Evolutionary conservation across 2,329 filamentous ascomycete species (phyloP).

Genomic region (Ophiostoma australiae): DNA sequence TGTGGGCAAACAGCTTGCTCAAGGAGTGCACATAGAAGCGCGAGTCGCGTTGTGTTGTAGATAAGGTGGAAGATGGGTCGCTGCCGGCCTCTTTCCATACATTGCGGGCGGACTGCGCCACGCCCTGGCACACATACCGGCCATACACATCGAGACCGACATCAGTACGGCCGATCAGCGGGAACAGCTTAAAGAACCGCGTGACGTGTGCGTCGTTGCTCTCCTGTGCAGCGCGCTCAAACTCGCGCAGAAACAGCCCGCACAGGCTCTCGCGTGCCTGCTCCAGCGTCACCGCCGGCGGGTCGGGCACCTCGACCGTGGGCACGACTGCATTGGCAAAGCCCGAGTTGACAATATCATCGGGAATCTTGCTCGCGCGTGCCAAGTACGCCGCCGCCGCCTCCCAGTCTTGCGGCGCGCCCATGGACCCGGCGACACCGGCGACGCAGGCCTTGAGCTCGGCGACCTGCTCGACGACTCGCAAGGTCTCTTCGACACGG

Average conservation of each 20-base stretch:
- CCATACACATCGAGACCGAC: constrained; percentile 93
- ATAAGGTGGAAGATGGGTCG: neutral
- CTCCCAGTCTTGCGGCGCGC: constrained; percentile 97
- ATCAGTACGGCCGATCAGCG: constrained; percentile 81
- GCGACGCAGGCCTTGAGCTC: constrained; percentile 96
- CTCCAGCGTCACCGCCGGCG: constrained; percentile 80
- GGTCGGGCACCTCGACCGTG: constrained; percentile 89
- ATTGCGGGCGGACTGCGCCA: constrained; percentile 74
- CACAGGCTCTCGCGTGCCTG: constrained; percentile 85
- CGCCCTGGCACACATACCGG: constrained; percentile 90
- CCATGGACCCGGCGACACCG: constrained; percentile 93
- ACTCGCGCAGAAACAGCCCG: constrained; percentile 85
- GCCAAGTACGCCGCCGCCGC: constrained; percentile 86
- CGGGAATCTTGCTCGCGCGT: constrained; percentile 74
- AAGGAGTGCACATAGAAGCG: constrained; percentile 90
- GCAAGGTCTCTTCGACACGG: constrained; percentile 81
- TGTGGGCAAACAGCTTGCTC: constrained; percentile 92
- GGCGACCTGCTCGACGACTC: constrained; percentile 90
- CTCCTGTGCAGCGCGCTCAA: constrained; percentile 83
- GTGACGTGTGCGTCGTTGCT: constrained; percentile 87
- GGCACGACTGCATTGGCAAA: constrained; percentile 93
- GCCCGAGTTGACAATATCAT: constrained; percentile 70
- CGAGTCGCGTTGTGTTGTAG: constrained; percentile 54
- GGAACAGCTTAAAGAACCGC: constrained; percentile 96
- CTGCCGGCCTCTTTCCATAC: constrained; percentile 60